phyloP scores from a whole-genome alignment of 371 early-diverging fungal genomes.

The Mucor velutinosus region DNA sequence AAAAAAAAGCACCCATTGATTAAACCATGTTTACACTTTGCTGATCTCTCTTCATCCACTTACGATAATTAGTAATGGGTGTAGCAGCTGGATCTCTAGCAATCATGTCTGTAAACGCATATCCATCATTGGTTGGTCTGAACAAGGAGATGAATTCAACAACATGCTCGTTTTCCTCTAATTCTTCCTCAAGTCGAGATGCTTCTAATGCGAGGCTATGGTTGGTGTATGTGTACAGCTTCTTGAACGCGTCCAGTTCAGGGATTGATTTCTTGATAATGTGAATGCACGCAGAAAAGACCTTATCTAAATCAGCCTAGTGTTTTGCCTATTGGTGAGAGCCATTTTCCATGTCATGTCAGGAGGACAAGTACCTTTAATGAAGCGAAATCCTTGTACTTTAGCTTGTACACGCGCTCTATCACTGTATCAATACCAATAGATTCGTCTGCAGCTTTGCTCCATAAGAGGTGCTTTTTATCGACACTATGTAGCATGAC shows the following conservation, averaged over 20 bases:
- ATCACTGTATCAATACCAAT: slow-evolving; percentile 15
- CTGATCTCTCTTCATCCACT: neutral
- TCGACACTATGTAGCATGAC: slow-evolving; percentile 14
- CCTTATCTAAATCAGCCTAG: neutral
- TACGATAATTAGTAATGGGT: slow-evolving; percentile 27
- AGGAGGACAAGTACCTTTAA: slow-evolving; percentile 16
- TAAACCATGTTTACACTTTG: neutral
- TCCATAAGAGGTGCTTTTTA: slow-evolving; percentile 17
- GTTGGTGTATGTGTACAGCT: slow-evolving; percentile 10
- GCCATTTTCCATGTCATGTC: no score
- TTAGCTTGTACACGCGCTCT: slow-evolving; percentile 22
- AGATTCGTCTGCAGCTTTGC: neutral
- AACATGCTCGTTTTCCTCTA: slow-evolving; percentile 8
- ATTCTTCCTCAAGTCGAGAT: slow-evolving; percentile 20
- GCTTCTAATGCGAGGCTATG: slow-evolving; percentile 20
- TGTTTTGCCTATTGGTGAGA: neutral
- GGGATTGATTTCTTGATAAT: neutral
- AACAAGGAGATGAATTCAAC: slow-evolving; percentile 32
- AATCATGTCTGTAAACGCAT: slow-evolving; percentile 39
- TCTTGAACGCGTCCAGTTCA: slow-evolving; percentile 15
- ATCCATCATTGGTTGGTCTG: slow-evolving; percentile 48
- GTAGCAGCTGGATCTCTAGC: slow-evolving; percentile 9
- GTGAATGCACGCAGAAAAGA: neutral
- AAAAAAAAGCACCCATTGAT: no score
- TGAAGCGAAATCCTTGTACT: slow-evolving; percentile 19